Conservation (phyloP, 352 stramenopile genomes). For the Phytophthora fragariaefolia region DNA sequence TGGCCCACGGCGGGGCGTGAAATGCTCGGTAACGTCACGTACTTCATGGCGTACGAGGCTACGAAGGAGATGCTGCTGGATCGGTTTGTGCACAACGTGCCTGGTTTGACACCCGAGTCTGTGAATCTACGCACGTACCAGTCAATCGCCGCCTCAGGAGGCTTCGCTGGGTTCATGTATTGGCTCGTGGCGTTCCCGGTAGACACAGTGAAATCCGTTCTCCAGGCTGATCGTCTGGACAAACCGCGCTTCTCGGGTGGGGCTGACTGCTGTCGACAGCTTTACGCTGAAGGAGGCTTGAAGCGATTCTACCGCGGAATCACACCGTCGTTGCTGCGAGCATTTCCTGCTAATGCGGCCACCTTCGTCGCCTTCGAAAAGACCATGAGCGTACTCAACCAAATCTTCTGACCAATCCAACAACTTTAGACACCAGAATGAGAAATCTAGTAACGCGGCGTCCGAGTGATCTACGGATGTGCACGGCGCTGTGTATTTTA, state of each 20-base stretch:
- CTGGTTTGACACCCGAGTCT: slow-evolving; percentile 56
- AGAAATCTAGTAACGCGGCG: slow-evolving; percentile 8
- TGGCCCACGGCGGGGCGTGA: slow-evolving; percentile 69
- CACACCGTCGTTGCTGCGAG: slow-evolving; percentile 73
- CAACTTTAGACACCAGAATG: slow-evolving; percentile 6
- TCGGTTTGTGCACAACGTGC: slow-evolving; percentile 49
- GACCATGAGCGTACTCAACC: slow-evolving; percentile 75
- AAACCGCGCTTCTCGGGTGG: slow-evolving; percentile 75
- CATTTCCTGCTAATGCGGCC: slow-evolving; percentile 85
- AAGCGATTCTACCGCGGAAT: slow-evolving; percentile 84
- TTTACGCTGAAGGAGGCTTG: slow-evolving; percentile 72
- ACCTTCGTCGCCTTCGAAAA: slow-evolving; percentile 89
- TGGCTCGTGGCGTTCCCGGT: slow-evolving; percentile 85
- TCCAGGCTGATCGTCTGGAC: slow-evolving; percentile 78
- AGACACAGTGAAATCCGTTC: slow-evolving; percentile 86
- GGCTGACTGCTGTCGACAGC: slow-evolving; percentile 67
- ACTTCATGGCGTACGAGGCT: slow-evolving; percentile 86
- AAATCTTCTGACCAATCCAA: slow-evolving; percentile 60
- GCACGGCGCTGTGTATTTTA: slow-evolving; percentile 13
- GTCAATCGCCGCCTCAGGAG: slow-evolving; percentile 71
- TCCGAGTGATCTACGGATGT: slow-evolving; percentile 15
- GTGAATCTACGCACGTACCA: slow-evolving; percentile 75
- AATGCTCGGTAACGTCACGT: slow-evolving; percentile 87
- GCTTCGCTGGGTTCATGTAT: slow-evolving; percentile 85
- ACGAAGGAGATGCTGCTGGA: slow-evolving; percentile 71